A percentile compares a stretch with the other conserved stretches of the same genome.
Conservation (phyloP, 345 rosid genomes). For the Adansonia digitata region DNA sequence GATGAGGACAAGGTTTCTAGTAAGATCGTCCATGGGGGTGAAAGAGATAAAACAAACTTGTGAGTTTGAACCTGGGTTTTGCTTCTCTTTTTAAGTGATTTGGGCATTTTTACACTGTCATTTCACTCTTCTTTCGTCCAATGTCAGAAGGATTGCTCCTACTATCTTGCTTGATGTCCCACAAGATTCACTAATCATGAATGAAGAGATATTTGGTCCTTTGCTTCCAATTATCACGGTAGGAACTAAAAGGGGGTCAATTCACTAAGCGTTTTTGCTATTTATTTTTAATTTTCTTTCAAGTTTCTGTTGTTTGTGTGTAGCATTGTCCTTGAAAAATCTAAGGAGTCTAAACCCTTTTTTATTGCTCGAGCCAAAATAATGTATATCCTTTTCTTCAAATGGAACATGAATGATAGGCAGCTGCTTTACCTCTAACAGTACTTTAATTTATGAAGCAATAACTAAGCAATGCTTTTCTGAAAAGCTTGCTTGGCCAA, state of each 20-base stretch:
- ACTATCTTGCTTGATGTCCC: conserved; percentile 86
- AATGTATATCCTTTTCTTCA: not conserved
- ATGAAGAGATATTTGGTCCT: conserved; percentile 95
- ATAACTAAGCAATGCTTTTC: conserved; percentile 1
- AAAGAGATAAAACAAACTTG: conserved; percentile 65
- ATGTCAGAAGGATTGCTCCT: conserved; percentile 72
- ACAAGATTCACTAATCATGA: conserved; percentile 69
- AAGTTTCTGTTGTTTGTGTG: not conserved
- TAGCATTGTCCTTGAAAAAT: conserved; percentile 9
- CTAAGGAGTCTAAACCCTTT: not conserved
- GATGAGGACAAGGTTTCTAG: conserved; percentile 82
- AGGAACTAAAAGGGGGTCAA: conserved; percentile 11
- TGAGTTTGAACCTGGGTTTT: conserved; percentile 36
- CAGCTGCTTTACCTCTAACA: not conserved
- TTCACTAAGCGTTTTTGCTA: not conserved
- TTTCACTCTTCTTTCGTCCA: conserved; percentile 6
- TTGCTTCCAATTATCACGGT: conserved; percentile 83
- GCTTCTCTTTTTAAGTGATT: not conserved
- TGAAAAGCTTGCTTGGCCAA: not conserved
- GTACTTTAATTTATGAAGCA: not conserved
- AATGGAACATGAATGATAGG: not conserved
- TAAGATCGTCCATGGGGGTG: conserved; percentile 78
- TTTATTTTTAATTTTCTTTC: not conserved
- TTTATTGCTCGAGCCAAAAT: not conserved
- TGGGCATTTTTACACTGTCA: not conserved